Base-by-base conservation (phyloP, 345 rosid genomes). In the Ricinus communis region DNA sequence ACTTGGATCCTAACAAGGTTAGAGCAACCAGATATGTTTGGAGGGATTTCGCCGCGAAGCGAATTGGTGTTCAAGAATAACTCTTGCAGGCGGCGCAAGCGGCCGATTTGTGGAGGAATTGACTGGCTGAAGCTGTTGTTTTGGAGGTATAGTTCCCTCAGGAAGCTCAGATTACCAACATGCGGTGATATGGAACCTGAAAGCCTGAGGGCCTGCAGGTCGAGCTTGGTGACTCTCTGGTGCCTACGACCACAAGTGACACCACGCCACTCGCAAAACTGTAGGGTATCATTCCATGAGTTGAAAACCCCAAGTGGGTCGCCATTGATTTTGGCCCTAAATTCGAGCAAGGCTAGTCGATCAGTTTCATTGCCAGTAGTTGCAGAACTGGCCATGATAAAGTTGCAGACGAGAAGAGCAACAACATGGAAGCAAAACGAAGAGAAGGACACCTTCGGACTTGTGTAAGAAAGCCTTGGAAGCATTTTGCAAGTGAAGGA, bases 101-200 rank as follows among this genome's bases (percentile, higher is more conserved):
- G 57, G n/a, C 69, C 77, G 0, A 68, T 21, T 46, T 72, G 77
- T 0, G 43, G 47, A 5, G 77, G 77, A 21, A 77, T 56, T 14
- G 15, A 24, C 0, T 18, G 9, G 27, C 53, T 36, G 6, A 77
- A 36, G 36, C 50, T 21, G 27, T 77, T 72, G 38, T 46, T 22
- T 0, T 1, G 4, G 19, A 76, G 75, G 12, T 76, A 13, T 5
- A 75, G 0, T 4, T 27, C 25, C 12, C 47, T 28, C 14, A 73
- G 58, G 27, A 68, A 74, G 62, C 54, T 62, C 4, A 75, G 43
- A 38, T 75, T 75, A 1, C 71, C 74, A 4, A 75, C 2, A 4
- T 54, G 52, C 10, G 79, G 79, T 9, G 79, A 62, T 21, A 75
- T n/a, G 21, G 40, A n/a, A 19, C 61, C 74, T 13, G 46, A 22